phyloP scores from a whole-genome alignment of 2,329 filamentous ascomycete genomes.

The Chaetomiaceae sp. region DNA sequence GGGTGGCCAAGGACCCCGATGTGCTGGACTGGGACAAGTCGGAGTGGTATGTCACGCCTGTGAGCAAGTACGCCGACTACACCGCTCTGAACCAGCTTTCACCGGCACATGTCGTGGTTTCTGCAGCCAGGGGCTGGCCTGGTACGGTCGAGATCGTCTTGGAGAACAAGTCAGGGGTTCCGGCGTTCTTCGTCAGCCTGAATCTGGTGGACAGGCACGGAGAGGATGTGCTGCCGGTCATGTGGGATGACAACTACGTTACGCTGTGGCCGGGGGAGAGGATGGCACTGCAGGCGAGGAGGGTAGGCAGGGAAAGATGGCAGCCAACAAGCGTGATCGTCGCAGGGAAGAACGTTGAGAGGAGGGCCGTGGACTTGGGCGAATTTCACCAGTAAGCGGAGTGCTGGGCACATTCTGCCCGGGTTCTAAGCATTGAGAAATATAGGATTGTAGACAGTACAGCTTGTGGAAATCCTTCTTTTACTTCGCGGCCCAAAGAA shows the following conservation, averaged over 20 bases:
- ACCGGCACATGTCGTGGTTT: constrained; percentile 36
- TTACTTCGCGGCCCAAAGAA: too few species aligned
- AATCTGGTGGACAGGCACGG: constrained; percentile 43
- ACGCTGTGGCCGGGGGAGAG: constrained; percentile 56
- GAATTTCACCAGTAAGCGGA: too few species aligned
- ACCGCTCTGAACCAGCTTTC: constrained; percentile 40
- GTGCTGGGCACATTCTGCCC: too few species aligned
- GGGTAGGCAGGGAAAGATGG: not conserved
- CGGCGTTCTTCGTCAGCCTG: constrained; percentile 55
- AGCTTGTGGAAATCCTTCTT: too few species aligned
- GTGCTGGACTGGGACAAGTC: constrained; percentile 52
- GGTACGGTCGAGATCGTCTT: constrained; percentile 37
- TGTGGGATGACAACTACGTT: constrained; percentile 61
- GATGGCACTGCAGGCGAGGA: constrained; percentile 32
- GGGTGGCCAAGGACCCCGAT: constrained; percentile 47
- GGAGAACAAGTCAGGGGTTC: constrained; percentile 47
- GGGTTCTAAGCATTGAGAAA: too few species aligned
- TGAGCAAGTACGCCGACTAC: constrained; percentile 47
- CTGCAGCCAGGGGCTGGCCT: constrained; percentile 6
- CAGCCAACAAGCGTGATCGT: constrained; percentile 14
- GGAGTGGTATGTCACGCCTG: constrained; percentile 56
- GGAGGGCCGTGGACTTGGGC: not conserved
- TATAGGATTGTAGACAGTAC: too few species aligned
- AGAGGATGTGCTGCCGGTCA: constrained; percentile 46
- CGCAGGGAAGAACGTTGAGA: constrained; percentile 23